A percentile compares a stretch with the other conserved stretches of the same genome.
Evolutionary conservation across 2,329 filamentous ascomycete genomes (phyloP).

Genomic region (Rugonectria rugulosa): DNA sequence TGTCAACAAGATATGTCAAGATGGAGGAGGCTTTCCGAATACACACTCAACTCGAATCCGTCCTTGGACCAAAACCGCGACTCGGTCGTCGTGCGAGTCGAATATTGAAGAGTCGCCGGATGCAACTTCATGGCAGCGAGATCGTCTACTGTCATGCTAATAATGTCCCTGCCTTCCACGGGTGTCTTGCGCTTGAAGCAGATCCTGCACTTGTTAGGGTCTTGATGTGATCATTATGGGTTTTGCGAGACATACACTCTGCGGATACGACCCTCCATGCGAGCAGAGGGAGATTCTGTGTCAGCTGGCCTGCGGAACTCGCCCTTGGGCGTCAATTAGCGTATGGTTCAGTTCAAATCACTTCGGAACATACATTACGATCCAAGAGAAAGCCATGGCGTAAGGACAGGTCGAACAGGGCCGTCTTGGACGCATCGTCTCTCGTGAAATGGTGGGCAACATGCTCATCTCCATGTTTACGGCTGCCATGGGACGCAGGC

Average conservation of each 20-base stretch:
- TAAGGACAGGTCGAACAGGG: conserved; percentile 44
- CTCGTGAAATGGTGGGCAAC: conserved; percentile 45
- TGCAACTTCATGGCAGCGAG: conserved; percentile 47
- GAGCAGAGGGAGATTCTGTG: conserved; percentile 29
- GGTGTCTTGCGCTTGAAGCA: conserved; percentile 46
- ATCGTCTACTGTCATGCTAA: conserved; percentile 46
- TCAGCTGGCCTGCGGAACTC: conserved; percentile 33
- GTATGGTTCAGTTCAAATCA: too few species aligned
- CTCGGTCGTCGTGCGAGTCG: conserved; percentile 48
- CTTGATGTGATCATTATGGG: not conserved
- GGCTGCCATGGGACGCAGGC: conserved; percentile 13
- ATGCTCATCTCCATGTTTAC: conserved; percentile 39
- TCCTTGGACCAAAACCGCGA: conserved; percentile 51
- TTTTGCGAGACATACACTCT: conserved; percentile 41
- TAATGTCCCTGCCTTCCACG: conserved; percentile 44
- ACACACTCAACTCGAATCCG: conserved; percentile 44
- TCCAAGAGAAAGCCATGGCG: conserved; percentile 41
- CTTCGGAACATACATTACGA: conserved; percentile 33
- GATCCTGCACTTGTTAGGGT: conserved; percentile 36
- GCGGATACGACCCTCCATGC: conserved; percentile 46
- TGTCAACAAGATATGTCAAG: not conserved
- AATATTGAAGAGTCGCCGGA: conserved; percentile 50
- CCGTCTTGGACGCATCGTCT: conserved; percentile 42
- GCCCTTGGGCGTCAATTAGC: conserved; percentile 29
- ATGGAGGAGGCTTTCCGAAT: accelerated